Evolutionary conservation across 257 asterid species (phyloP), one percentile per base, ranked within the genome.

Genomic region (Scutellaria galericulata): DNA sequence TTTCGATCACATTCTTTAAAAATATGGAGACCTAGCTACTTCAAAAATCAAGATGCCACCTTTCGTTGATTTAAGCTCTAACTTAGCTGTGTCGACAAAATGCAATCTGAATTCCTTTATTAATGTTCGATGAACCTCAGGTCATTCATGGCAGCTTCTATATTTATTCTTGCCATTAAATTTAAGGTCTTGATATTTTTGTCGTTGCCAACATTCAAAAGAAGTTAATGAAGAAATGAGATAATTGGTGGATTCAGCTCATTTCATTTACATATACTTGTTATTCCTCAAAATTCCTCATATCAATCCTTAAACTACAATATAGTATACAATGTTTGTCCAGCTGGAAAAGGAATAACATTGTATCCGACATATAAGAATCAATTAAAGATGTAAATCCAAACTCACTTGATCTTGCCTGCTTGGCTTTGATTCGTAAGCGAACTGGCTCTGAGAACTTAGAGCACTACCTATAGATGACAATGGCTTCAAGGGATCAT

Each of bases 331-430:
- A 41, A 62, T 20, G 35, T 55, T 57, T 42, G 66, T 71, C 42
- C 47, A 2, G 24, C 2, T 24, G 40, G 11, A 48, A 61, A 61
- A 18, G n/a, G 11, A 37, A 6, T 1, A 46, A 46, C 12, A 46
- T 10, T 37, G 8, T 8, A 37, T 37, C 27, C 5, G 1, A 7
- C 12, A 31, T 57, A 14, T 7, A 52, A 59, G 4, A 8, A 15
- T n/a, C 1, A 66, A 66, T 80, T 80, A 90, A 79, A 90, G 85
- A 82, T 79, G 95, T 72, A 90, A 82, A 80, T 90, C 96, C 84
- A 90, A 83, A 86, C 95, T 90, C 78, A 90, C 91, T 22, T 83
- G 84, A 74, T 86, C 96, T 76, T 88, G 90, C 81, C 75, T 77
- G 75, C 68, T 78, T 20, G 79, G 20, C 70, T 81, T 83, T 24